Evolutionary conservation across 2,329 filamentous ascomycete genomes (phyloP), one percentile per base, ranked within the genome.

Genomic region (Paraconiothyrium brasiliense): DNA sequence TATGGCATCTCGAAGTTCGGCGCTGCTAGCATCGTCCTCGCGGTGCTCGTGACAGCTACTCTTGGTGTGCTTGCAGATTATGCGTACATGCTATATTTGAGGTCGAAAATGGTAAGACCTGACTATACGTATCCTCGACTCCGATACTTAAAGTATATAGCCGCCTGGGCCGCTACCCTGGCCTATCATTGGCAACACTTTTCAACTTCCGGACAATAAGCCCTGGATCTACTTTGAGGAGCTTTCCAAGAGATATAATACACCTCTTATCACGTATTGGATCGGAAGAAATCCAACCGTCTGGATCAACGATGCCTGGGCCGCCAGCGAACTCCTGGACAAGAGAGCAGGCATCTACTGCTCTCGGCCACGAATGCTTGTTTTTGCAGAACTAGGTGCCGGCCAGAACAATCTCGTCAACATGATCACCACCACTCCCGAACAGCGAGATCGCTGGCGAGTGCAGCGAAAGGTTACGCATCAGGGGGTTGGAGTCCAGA

Each of bases 181-280:
- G 63, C 85, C 85, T 4, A 80, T 87, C 35, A 75, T 87, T 4
- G 85, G 85, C 37, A 87, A 86, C 67, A 87, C 85, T 0, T 85
- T 84, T 59, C 81, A 82, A 62, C 78, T 87, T 4, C 85, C 85
- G 1, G 79, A 83, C 27, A 79, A 78, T 58, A 86, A 87, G 67
- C 85, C 86, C 2, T 88, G 86, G 86, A 79, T 87, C 27, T 85
- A 84, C 71, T 86, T 87, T 64, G 84, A 87, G 57, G 70, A 84
- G 64, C 73, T 87, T 0, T 84, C 85, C 3, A 83, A 84, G 65
- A 69, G 76, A 50, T 83, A 85, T 67, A 73, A 83, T 5, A 77
- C 81, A 0, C 82, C 84, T 0, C 67, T 87, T 7, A 83, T 87
- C 51, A 87, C 85, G 0, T 83, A 85, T 66, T 87, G 85, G 85